These are phyloP conservation scores for Arabidopsis arenosa DNA, from an alignment of 345 rosid genomes.

Conservation along the genomic window DNA sequence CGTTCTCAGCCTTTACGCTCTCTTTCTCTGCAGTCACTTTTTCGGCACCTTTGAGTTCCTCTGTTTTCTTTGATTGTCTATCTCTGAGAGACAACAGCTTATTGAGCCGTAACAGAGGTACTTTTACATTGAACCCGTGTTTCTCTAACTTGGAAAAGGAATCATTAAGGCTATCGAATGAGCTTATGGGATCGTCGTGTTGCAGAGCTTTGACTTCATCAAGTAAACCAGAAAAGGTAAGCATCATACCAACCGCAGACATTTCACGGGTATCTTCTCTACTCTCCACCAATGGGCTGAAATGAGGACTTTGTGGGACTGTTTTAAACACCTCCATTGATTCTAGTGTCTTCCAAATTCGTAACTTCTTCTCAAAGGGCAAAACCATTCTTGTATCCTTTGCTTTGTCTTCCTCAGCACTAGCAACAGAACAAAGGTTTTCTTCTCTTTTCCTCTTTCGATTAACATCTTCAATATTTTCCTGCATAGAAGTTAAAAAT, in stretches of 20 bases:
- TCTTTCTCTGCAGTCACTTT: constrained; percentile 40
- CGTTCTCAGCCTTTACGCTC: constrained; percentile 39
- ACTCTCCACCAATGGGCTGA: constrained; percentile 53
- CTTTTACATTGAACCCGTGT: constrained; percentile 52
- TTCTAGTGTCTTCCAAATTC: constrained; percentile 62
- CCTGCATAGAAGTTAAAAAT: constrained; percentile 5
- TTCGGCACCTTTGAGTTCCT: constrained; percentile 42
- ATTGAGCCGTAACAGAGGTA: constrained; percentile 45
- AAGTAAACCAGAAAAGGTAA: constrained; percentile 56
- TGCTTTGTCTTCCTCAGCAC: constrained; percentile 18
- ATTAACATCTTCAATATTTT: not conserved
- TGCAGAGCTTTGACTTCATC: constrained; percentile 57
- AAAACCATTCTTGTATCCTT: constrained; percentile 28
- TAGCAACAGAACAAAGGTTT: not conserved
- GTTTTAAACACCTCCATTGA: constrained; percentile 53
- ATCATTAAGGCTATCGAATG: constrained; percentile 49
- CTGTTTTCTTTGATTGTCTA: constrained; percentile 37
- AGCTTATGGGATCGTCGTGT: constrained; percentile 39
- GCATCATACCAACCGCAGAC: constrained; percentile 66
- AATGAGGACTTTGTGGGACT: constrained; percentile 69
- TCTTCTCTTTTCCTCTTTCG: constrained; percentile 22
- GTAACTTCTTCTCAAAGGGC: constrained; percentile 60
- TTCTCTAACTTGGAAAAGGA: constrained; percentile 59
- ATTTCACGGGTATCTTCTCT: constrained; percentile 67
- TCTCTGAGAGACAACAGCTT: constrained; percentile 54